Evolutionary conservation across 176 grass and related monocot genomes (phyloP).

Genomic region (Oryza punctata): DNA sequence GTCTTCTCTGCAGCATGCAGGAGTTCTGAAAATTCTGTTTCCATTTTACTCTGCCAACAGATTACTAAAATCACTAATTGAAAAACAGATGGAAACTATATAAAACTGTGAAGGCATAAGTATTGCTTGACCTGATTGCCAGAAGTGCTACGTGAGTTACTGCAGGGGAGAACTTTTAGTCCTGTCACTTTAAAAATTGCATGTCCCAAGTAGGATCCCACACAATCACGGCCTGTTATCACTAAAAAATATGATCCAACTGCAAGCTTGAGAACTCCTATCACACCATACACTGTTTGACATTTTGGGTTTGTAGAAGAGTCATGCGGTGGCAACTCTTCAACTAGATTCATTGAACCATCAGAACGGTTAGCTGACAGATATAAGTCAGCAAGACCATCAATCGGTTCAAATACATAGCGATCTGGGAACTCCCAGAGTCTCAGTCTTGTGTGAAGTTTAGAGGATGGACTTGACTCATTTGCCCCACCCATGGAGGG

Average conservation of each 20-base stretch:
- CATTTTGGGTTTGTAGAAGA: slow-evolving; percentile 54
- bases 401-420: slow-evolving; percentile 86
- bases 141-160: slow-evolving; percentile 65
- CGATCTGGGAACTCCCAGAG: slow-evolving; percentile 81
- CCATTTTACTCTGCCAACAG: slow-evolving; percentile 87
- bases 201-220: slow-evolving; percentile 86
- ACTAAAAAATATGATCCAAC: slow-evolving; percentile 88
- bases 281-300: slow-evolving; percentile 70
- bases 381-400: slow-evolving; percentile 77
- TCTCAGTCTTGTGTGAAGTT: slow-evolving; percentile 76
- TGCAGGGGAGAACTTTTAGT: slow-evolving; percentile 83
- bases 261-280: slow-evolving; percentile 94
- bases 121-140: slow-evolving; percentile 58
- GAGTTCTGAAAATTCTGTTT: slow-evolving; percentile 71
- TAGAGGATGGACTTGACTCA: slow-evolving; percentile 38
- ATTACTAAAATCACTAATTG: slow-evolving; percentile 22
- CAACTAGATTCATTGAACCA: slow-evolving; percentile 80
- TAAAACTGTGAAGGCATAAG: slow-evolving; percentile 35
- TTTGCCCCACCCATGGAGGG: slow-evolving; percentile 45
- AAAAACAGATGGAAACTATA: slow-evolving; percentile 20
- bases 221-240: slow-evolving; percentile 76
- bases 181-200: slow-evolving; percentile 87
- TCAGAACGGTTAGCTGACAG: slow-evolving; percentile 72
- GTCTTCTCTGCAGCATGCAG: slow-evolving; percentile 76
- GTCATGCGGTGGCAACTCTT: slow-evolving; percentile 60